Evolutionary conservation across 2,329 filamentous ascomycete genomes (phyloP).

Genomic region (Septoria petroselini): DNA sequence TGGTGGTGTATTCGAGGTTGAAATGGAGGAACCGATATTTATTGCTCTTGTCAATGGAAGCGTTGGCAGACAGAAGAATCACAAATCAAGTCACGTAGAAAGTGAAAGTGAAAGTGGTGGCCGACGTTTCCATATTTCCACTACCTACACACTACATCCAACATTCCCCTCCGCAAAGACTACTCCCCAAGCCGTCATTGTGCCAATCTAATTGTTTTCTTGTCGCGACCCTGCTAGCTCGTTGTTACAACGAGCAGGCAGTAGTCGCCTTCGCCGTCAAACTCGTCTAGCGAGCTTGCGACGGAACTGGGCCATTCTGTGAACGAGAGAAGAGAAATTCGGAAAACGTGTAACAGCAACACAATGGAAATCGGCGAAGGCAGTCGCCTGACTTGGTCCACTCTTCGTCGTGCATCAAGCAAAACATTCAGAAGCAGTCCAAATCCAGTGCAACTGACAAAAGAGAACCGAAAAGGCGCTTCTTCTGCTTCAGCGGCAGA

Average conservation of each 20-base stretch:
- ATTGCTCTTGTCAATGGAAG: no score
- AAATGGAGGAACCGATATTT: no score
- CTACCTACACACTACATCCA: constrained; percentile 21
- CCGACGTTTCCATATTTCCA: constrained; percentile 16
- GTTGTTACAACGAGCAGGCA: neutral
- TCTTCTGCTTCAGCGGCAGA: constrained; percentile 5
- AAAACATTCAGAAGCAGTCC: constrained; percentile 4
- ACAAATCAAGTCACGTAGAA: no score
- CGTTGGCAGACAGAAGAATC: no score
- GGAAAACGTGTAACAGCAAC: constrained; percentile 11
- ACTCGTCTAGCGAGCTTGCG: constrained; percentile 11
- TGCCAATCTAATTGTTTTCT: constrained; percentile 15
- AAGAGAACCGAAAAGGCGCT: constrained; percentile 1
- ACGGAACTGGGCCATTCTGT: constrained; percentile 19
- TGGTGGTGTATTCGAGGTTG: no score
- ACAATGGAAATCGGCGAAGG: constrained; percentile 29
- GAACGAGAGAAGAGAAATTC: constrained; percentile 9
- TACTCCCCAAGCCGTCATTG: constrained; percentile 18
- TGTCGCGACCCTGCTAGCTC: constrained; percentile 2
- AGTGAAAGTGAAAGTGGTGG: constrained; percentile 3
- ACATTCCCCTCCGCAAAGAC: constrained; percentile 17
- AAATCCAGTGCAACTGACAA: constrained; percentile 15
- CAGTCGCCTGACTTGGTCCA: constrained; percentile 27
- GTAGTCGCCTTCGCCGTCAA: constrained; percentile 16
- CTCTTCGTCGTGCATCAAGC: constrained; percentile 11